Base-by-base conservation (phyloP, 805 yeast species). In the Teunomyces funiuensis region DNA sequence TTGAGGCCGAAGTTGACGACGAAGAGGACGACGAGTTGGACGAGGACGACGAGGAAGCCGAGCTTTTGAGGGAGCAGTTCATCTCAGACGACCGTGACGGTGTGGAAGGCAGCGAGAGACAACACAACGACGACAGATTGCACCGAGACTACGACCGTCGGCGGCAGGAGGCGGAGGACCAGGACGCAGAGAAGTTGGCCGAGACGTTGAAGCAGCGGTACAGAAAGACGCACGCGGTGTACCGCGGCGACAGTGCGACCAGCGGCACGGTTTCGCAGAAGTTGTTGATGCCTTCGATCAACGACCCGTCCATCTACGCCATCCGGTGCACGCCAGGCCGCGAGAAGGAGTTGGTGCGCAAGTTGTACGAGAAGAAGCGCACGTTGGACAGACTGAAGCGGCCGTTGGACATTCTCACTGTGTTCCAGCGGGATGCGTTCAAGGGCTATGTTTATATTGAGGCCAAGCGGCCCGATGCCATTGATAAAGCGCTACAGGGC, bases 1-100 rank as follows among this genome's bases (percentile, higher is more conserved):
- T 93, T 41, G 98, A 93, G 73, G 99, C 97, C 45, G 98, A 91
- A 63, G 99, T 93, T 43, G 96, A 91, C 63, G 98, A 91, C 46
- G 98, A 93, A 51, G 98, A 93, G 41, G 98, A 91, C 51, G 95
- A 85, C 31, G 80, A 82, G 22, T 91, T 88, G 47, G 98, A 90
- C 46, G 76, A 70, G 44, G 98, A 89, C 36, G 98, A 91, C 48
- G 98, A 85, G 52, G 87, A 82, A 52, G 90, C 95, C n/a, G 97
- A 86, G 22, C 38, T 87, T 22, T 79, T 85, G 33, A 80, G 88
- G 55, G 95, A 85, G 60, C 91, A 88, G 57, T 86, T 86, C 58
- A 80, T 86, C 50, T 80, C 87, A 2, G 86, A 80, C 49, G 96
- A 87, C 49, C 85, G 80, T 38, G 73, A 74, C 39, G 63, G 63